Evolutionary conservation across 2,329 filamentous ascomycete species (phyloP).

Genomic region (Fusarium secorum): DNA sequence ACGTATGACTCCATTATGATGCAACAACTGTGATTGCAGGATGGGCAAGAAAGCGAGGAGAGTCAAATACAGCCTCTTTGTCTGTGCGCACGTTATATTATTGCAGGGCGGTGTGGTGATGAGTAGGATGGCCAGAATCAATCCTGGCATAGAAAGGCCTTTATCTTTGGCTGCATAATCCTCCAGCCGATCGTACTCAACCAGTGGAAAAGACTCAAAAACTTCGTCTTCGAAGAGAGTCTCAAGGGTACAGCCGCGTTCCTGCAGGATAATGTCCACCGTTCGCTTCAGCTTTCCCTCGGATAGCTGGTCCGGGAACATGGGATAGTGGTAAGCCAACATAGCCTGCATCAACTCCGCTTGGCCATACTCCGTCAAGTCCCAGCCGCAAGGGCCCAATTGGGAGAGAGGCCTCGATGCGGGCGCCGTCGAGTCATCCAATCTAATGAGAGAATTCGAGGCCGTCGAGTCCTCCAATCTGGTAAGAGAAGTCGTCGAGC

Average conservation of each 20-base stretch:
- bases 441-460: too few relatives aligned
- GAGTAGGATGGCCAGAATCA: neutral
- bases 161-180: neutral
- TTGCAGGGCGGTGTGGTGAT: neutral
- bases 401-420: neutral
- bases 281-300: neutral
- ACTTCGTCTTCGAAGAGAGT: neutral
- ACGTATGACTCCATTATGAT: neutral
- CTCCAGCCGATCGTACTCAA: neutral
- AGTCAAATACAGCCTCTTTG: neutral
- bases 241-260: neutral
- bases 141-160: neutral
- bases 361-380: neutral
- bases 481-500: neutral
- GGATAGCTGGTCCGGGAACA: rapidly evolving
- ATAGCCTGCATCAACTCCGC: neutral
- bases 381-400: neutral
- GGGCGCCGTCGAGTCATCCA: too few relatives aligned
- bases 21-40: neutral
- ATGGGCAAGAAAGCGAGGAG: neutral
- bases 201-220: neutral
- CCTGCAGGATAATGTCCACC: neutral
- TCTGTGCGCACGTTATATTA: neutral
- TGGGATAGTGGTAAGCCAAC: neutral
- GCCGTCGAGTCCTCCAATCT: too few relatives aligned